A percentile compares a stretch with the other conserved stretches of the same genome.
phyloP scores from a whole-genome alignment of 176 grass and related monocot species.

The Bolboschoenus planiculmis region DNA sequence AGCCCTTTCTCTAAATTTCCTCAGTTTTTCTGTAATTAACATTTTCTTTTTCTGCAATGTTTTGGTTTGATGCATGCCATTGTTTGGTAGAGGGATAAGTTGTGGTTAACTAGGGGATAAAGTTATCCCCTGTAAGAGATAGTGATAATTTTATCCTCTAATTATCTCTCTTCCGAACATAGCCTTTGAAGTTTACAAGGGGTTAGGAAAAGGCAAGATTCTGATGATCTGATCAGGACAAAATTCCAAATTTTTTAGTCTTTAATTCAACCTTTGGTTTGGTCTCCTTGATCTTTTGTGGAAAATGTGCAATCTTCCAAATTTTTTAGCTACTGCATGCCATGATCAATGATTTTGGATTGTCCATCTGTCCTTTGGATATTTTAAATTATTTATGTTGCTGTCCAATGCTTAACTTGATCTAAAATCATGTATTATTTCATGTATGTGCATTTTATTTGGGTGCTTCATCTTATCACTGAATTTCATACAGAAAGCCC shows the following conservation, averaged over 20 bases:
- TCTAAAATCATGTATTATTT: not conserved
- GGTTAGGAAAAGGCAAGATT: slow-evolving; percentile 27
- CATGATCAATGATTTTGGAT: not conserved
- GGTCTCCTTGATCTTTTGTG: slow-evolving; percentile 24
- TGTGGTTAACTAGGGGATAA: no score
- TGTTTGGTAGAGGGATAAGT: no score
- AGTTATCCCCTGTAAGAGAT: no score
- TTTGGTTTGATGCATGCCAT: not conserved
- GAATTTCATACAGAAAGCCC: not conserved
- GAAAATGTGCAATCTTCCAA: not conserved
- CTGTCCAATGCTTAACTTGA: not conserved
- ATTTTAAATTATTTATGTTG: not conserved
- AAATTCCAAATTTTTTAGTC: slow-evolving; percentile 15
- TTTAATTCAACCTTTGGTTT: slow-evolving; percentile 28
- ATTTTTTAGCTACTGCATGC: not conserved
- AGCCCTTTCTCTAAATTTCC: not conserved
- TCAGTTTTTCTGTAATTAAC: not conserved
- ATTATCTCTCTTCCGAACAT: no score
- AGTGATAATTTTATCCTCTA: no score
- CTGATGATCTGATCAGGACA: slow-evolving; percentile 25
- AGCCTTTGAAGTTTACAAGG: slow-evolving; percentile 14
- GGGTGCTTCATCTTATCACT: not conserved
- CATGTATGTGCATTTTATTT: not conserved
- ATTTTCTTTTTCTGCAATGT: not conserved
- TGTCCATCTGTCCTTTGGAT: not conserved